Evolutionary conservation across 345 rosid species (phyloP), one percentile per base, ranked within the genome.

Genomic region (Trapa incisa): DNA sequence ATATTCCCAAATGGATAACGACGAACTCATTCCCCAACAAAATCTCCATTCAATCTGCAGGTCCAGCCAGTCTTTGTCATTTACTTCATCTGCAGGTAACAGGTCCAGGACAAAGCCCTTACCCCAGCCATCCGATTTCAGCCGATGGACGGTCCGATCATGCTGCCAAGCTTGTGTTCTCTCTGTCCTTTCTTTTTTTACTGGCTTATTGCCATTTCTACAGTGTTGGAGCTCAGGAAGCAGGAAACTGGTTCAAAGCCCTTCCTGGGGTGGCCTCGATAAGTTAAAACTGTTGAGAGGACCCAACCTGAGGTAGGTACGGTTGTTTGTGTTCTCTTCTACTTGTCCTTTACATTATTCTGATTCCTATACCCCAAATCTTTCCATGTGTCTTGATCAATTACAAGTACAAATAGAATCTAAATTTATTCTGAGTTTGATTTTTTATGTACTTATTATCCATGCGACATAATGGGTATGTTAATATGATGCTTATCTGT

Each of bases 41-140:
- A 67, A 67, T 58, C 63, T 35, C 37, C 37, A 58, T 58, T 65
- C 68, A 65, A 65, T 65, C 68, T 29, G 7, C 63, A 58, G 54
- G 56, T 5, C 52, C 52, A n/a, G 48, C 47, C 37, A 22, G 29
- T 22, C 29, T 22, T 38, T 7, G 16, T 7, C 5, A 7, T 41
- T 63, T 29, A 45, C 11, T 45, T 45, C 16, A 42, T 64, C 16
- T 41, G 17, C 67, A 41, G 32, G 41, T n/a, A n/a, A 9, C 33
- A 54, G 35, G 10, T 54, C 60, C 6, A 54, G 60, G 60, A 54
- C 60, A 54, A 54, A 10, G 35, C 17, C n/a, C 22, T 22, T 1
- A 54, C 60, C 60, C 60, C 60, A 4, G 60, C 60, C 58, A 11
- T 54, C 4, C 35, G 2, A 54, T 54, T 50, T 14, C 29, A 17